These are phyloP conservation scores for Nigrospora oryzae DNA, from an alignment of 2,329 filamentous ascomycete species.

Conservation along the genomic window DNA sequence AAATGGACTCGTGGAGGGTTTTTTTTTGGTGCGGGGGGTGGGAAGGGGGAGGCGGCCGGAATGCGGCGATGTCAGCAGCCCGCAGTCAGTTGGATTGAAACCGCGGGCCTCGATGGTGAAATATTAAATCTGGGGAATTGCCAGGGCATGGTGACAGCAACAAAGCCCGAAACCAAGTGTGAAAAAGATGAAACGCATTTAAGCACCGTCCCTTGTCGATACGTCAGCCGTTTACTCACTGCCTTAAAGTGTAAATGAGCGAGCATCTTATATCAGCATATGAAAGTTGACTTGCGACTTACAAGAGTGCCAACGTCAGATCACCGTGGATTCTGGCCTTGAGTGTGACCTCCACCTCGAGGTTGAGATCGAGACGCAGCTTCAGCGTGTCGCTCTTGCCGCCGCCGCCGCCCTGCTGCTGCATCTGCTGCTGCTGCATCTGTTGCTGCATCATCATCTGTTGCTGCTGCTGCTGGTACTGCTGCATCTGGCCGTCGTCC, in stretches of 20 bases:
- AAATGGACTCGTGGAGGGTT: no score
- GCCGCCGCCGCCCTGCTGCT: constrained; percentile 5
- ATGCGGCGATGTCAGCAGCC: no score
- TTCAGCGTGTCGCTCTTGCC: constrained; percentile 50
- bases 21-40: no score
- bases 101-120: not conserved
- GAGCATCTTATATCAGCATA: not conserved
- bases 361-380: constrained; percentile 70
- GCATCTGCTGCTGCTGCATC: constrained; percentile 21
- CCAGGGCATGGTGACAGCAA: not conserved
- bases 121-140: not conserved
- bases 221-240: not conserved
- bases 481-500: constrained; percentile 15
- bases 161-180: not conserved
- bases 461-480: constrained; percentile 9
- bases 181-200: not conserved
- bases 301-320: constrained; percentile 64
- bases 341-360: constrained; percentile 77
- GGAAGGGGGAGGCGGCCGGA: no score
- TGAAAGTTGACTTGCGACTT: constrained; percentile 18
- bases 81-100: no score
- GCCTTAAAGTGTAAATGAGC: not conserved
- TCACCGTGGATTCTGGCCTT: constrained; percentile 84
- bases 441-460: constrained; percentile 11
- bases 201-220: not conserved